phyloP scores from a whole-genome alignment of 2,329 filamentous ascomycete species.

The Pseudogymnoascus verrucosus region DNA sequence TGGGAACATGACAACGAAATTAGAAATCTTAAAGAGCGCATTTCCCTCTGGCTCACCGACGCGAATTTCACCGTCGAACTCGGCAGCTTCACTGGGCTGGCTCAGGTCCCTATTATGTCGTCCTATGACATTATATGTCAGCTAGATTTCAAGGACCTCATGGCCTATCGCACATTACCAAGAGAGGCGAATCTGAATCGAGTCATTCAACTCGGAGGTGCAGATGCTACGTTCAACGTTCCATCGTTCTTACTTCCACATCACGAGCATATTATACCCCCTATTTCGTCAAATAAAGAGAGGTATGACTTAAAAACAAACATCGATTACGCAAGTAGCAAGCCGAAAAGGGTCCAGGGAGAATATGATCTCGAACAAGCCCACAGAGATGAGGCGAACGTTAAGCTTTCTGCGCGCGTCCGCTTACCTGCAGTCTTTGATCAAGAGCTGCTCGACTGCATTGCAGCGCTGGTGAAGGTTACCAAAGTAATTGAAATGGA shows the following conservation, averaged over 20 bases:
- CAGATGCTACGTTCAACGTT: conserved; percentile 40
- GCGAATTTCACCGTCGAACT: conserved; percentile 45
- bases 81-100: conserved; percentile 35
- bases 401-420: conserved; percentile 40
- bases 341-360: conserved; percentile 35
- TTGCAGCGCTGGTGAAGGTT: conserved; percentile 47
- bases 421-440: conserved; percentile 42
- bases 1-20: conserved; percentile 36
- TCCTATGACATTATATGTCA: conserved; percentile 39
- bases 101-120: conserved; percentile 40
- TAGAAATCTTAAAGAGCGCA: conserved; percentile 35
- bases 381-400: conserved; percentile 39
- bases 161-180: conserved; percentile 40
- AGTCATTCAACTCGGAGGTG: conserved; percentile 42
- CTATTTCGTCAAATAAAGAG: conserved; percentile 29
- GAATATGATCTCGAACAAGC: conserved; percentile 33
- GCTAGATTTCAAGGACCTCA: conserved; percentile 39
- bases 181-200: conserved; percentile 36
- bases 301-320: conserved; percentile 29
- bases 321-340: conserved; percentile 35
- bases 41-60: conserved; percentile 42
- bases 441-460: conserved; percentile 44
- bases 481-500: conserved; percentile 49
- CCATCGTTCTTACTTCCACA: conserved; percentile 44
- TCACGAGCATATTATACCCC: conserved; percentile 45